phyloP scores from a whole-genome alignment of 768 basidiomycete genomes.

The Tulasnella sp. region DNA sequence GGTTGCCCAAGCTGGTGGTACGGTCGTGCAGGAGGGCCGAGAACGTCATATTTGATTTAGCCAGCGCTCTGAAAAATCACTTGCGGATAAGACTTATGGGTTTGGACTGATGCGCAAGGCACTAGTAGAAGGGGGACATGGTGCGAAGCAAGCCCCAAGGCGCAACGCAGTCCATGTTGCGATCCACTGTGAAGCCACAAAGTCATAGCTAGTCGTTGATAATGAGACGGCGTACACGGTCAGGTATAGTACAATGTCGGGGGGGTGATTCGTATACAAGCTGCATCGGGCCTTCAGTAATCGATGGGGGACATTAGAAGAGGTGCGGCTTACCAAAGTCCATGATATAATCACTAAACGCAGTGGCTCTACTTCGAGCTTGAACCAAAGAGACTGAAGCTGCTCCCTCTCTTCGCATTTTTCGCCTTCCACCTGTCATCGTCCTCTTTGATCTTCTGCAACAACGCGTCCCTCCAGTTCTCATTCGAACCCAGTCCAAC shows the following conservation, averaged over 20 bases:
- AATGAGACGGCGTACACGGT: background rate
- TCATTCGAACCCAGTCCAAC: slow-evolving; percentile 17
- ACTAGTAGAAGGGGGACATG: no score
- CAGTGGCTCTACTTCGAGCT: background rate
- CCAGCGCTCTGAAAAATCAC: no score
- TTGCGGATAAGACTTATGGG: no score
- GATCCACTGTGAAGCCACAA: background rate
- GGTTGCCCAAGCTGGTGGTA: no score
- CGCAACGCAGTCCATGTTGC: background rate
- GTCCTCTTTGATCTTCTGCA: slow-evolving; percentile 20
- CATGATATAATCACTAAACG: background rate
- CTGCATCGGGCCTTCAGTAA: background rate
- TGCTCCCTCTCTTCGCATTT: background rate
- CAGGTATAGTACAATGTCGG: background rate
- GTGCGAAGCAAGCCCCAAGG: no score
- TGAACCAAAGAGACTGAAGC: background rate
- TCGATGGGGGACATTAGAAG: background rate
- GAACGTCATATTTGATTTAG: no score
- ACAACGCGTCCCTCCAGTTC: slow-evolving; percentile 19
- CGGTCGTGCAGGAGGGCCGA: no score
- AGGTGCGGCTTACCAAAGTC: background rate
- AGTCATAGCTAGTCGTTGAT: background rate
- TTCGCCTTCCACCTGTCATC: slow-evolving; percentile 17
- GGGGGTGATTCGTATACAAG: background rate
- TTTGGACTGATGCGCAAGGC: no score